phyloP scores from a whole-genome alignment of 2,329 filamentous ascomycete genomes.

The Dactylonectria macrodidyma region DNA sequence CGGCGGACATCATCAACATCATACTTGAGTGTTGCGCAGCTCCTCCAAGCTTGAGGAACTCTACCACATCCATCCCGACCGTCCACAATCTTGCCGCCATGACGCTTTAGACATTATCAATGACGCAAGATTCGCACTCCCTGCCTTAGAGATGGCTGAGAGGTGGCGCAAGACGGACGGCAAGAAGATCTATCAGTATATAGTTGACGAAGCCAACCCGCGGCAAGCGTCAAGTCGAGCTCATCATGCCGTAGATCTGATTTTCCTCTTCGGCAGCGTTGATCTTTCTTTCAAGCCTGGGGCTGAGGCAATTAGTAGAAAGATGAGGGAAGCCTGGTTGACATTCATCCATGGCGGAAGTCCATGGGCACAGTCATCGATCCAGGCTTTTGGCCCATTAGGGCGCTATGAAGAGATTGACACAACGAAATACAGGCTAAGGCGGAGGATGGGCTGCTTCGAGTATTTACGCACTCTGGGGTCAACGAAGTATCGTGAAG shows the following conservation, averaged over 20 bases:
- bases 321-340: constrained; percentile 59
- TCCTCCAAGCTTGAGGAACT: constrained; percentile 52
- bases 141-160: constrained; percentile 37
- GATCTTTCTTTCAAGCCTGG: constrained; percentile 53
- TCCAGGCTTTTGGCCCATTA: constrained; percentile 55
- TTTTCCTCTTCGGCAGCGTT: constrained; percentile 60
- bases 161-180: constrained; percentile 34
- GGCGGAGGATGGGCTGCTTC: constrained; percentile 21
- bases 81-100: constrained; percentile 56
- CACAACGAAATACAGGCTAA: constrained; percentile 45
- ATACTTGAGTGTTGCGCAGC: constrained; percentile 48
- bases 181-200: constrained; percentile 55
- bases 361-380: constrained; percentile 52
- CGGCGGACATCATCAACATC: constrained; percentile 40
- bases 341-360: constrained; percentile 53
- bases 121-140: constrained; percentile 51
- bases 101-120: constrained; percentile 58
- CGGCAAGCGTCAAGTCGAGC: constrained; percentile 62
- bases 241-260: constrained; percentile 63
- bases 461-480: constrained; percentile 48
- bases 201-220: constrained; percentile 62
- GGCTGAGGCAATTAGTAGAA: constrained; percentile 51
- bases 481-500: constrained; percentile 47
- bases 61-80: constrained; percentile 58
- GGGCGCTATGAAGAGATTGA: constrained; percentile 53